Percentiles rank a stretch among this genome's conserved stretches.
These are phyloP conservation scores for Tremellales sp. DNA, from an alignment of 1,284 basidiomycete genomes.

Conservation along the genomic window DNA sequence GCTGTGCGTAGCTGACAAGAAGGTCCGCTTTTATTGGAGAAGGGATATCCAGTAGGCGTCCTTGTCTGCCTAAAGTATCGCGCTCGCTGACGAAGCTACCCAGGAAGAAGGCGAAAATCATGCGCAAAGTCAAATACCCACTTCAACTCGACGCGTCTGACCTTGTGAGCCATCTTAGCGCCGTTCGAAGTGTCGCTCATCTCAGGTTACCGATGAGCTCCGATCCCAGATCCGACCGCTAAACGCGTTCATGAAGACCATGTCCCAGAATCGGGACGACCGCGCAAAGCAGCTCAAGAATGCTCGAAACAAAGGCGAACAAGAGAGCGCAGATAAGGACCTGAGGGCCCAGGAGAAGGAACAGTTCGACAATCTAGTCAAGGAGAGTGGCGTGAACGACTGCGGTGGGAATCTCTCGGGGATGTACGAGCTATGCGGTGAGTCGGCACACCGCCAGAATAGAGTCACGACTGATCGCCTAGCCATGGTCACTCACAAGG, in stretches of 20 bases:
- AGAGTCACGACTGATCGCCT: neutral
- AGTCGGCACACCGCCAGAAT: neutral
- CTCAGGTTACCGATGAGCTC: slow-evolving; percentile 69
- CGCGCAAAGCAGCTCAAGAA: slow-evolving; percentile 73
- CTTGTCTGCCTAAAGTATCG: neutral
- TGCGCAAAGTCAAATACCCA: slow-evolving; percentile 92
- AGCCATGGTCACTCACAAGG: slow-evolving; percentile 97
- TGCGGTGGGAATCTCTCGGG: slow-evolving; percentile 33
- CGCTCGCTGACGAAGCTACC: neutral
- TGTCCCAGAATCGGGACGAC: slow-evolving; percentile 80
- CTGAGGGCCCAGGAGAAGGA: slow-evolving; percentile 44
- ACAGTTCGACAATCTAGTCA: slow-evolving; percentile 17
- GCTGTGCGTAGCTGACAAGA: slow-evolving; percentile 48
- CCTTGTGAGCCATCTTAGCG: slow-evolving; percentile 53
- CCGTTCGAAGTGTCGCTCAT: no score
- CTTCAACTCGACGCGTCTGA: slow-evolving; percentile 77
- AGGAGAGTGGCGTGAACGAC: slow-evolving; percentile 8
- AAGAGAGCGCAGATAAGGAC: slow-evolving; percentile 44
- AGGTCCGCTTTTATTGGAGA: slow-evolving; percentile 95
- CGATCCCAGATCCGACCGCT: slow-evolving; percentile 67
- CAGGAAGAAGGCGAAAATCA: slow-evolving; percentile 82
- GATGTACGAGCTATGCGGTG: slow-evolving; percentile 36
- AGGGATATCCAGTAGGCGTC: slow-evolving; percentile 63
- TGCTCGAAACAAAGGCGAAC: slow-evolving; percentile 38
- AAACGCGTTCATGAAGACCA: slow-evolving; percentile 65